These are phyloP conservation scores for Arxiozyma heterogenica DNA, from an alignment of 1,139 yeast species.

Conservation along the genomic window DNA sequence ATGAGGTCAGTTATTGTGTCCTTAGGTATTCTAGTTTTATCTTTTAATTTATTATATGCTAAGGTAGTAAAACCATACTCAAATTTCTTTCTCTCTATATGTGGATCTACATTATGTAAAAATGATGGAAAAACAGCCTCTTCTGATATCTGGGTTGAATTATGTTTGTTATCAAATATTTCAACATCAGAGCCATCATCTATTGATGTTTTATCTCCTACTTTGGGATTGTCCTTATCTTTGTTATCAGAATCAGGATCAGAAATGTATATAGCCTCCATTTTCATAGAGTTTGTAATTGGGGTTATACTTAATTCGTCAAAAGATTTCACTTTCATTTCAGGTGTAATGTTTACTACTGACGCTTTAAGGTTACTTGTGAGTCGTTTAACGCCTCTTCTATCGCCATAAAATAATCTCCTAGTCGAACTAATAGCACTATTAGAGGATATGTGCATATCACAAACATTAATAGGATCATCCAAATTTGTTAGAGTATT, in stretches of 20 bases:
- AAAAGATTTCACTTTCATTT: neutral
- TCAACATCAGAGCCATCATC: neutral
- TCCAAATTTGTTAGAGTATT: neutral
- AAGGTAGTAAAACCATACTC: slow-evolving; percentile 13
- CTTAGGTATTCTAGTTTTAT: slow-evolving; percentile 6
- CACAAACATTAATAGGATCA: neutral
- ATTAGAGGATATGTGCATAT: neutral
- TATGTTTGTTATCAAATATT: neutral
- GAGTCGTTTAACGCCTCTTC: too few relatives aligned
- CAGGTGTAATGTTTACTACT: neutral
- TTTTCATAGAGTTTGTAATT: slow-evolving; percentile 3
- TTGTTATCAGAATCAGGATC: slow-evolving; percentile 4
- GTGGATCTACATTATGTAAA: neutral
- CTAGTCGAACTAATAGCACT: neutral
- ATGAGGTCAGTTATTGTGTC: slow-evolving; percentile 11
- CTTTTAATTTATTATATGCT: slow-evolving; percentile 8
- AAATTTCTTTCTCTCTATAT: slow-evolving; percentile 10
- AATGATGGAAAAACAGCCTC: neutral
- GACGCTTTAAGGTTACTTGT: neutral
- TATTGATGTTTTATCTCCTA: neutral
- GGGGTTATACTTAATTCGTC: neutral
- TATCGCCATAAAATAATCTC: too few relatives aligned
- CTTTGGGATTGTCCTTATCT: neutral
- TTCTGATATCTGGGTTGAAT: neutral
- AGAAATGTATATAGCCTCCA: slow-evolving; percentile 10